Conservation (phyloP, 192 early-diverging fungal species). For the Diversispora epigaea region DNA sequence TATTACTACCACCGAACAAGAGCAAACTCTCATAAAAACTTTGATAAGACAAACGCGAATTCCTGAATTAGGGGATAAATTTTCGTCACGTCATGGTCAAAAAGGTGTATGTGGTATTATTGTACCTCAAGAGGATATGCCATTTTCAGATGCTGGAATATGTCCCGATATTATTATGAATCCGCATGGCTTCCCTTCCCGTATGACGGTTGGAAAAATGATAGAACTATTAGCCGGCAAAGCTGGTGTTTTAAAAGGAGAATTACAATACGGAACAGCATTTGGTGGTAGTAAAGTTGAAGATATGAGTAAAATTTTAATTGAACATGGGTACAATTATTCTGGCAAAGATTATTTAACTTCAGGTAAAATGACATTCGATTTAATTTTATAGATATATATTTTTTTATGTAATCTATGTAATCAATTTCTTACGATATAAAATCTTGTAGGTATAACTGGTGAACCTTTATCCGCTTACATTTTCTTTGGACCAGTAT, state of each 20-base stretch:
- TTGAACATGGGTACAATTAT: constrained; percentile 93
- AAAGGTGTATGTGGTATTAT: constrained; percentile 97
- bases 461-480: constrained; percentile 92
- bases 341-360: constrained; percentile 97
- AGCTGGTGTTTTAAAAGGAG: constrained; percentile 87
- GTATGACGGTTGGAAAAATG: constrained; percentile 99
- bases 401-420: neutral
- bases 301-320: constrained; percentile 91
- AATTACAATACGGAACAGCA: constrained; percentile 93
- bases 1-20: constrained; percentile 88
- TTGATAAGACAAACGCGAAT: constrained; percentile 89
- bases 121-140: constrained; percentile 97
- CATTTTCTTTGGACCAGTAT: constrained; percentile 95
- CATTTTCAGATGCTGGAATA: constrained; percentile 87
- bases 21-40: constrained; percentile 90
- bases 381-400: neutral
- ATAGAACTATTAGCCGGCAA: constrained; percentile 97
- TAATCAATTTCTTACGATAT: neutral
- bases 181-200: constrained; percentile 97
- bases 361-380: constrained; percentile 54
- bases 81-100: constrained; percentile 96
- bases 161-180: constrained; percentile 99
- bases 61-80: constrained; percentile 97
- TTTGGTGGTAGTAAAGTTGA: constrained; percentile 95
- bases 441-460: constrained; percentile 52